Evolutionary conservation across 495 filamentous ascomycete species (phyloP).

Genomic region (Extremus antarcticus): DNA sequence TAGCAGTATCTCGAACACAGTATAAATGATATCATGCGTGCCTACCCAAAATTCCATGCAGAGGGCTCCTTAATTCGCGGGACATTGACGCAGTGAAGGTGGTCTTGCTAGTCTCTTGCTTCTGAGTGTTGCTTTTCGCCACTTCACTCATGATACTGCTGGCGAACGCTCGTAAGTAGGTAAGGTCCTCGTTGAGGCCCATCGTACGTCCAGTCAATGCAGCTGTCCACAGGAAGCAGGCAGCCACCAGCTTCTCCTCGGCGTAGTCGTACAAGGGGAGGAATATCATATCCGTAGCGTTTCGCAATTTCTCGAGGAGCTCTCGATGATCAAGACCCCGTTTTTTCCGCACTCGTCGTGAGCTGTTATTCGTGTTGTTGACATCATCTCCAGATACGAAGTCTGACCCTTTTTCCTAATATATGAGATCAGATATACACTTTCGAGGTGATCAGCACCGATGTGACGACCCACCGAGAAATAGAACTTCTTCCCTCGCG

Average conservation of each 20-base stretch:
- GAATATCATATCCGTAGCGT: neutral
- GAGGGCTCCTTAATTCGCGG: conserved; percentile 22
- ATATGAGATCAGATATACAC: too few species aligned
- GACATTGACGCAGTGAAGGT: conserved; percentile 21
- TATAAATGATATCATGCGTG: too few species aligned
- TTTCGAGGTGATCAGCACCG: too few species aligned
- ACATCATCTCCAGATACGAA: conserved; percentile 2
- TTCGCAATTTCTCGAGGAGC: neutral
- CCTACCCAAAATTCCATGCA: conserved; percentile 16
- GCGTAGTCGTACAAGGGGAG: conserved; percentile 6
- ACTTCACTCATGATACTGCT: conserved; percentile 24
- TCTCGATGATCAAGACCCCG: neutral
- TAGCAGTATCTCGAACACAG: too few species aligned
- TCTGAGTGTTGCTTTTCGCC: conserved; percentile 16
- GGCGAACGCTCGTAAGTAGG: conserved; percentile 9
- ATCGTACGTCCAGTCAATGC: neutral
- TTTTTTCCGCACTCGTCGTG: neutral
- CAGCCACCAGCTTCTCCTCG: conserved; percentile 5
- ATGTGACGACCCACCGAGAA: neutral
- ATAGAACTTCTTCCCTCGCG: conserved; percentile 6
- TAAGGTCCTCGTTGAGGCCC: conserved; percentile 2
- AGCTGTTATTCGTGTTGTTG: neutral
- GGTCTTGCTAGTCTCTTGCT: conserved; percentile 18
- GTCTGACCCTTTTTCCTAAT: neutral
- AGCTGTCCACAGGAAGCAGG: conserved; percentile 7